Evolutionary conservation across 192 early-diverging fungal genomes (phyloP).

Genomic region (Coemansia sp.): DNA sequence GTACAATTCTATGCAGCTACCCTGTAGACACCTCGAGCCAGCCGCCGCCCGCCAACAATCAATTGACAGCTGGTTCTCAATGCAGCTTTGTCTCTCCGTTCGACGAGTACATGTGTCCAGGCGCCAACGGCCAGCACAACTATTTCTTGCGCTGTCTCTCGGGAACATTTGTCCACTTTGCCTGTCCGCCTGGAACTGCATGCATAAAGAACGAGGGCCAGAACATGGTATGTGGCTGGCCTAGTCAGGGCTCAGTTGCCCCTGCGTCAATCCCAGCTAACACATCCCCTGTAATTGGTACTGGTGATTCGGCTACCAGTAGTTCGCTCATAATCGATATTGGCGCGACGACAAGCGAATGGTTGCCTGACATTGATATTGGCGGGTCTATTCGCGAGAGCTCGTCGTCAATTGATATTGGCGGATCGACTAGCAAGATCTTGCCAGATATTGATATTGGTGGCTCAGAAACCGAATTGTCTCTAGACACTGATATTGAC

Average conservation of each 20-base stretch:
- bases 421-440: not conserved
- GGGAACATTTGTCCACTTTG: constrained; percentile 39
- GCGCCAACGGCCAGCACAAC: constrained; percentile 26
- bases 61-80: constrained; percentile 23
- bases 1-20: constrained; percentile 41
- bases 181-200: constrained; percentile 43
- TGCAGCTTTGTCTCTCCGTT: constrained; percentile 32
- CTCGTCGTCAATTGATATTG: not conserved
- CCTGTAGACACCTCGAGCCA: constrained; percentile 27
- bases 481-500: not conserved
- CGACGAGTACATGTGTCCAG: constrained; percentile 52
- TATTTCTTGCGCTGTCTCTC: constrained; percentile 47
- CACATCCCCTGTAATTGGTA: not conserved
- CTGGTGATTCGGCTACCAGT: not conserved
- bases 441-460: constrained; percentile 3
- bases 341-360: constrained; percentile 1
- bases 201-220: constrained; percentile 43
- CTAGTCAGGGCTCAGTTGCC: not conserved
- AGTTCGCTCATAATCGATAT: not conserved
- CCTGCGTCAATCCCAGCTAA: not conserved
- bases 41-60: constrained; percentile 17
- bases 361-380: constrained; percentile 2
- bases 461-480: not conserved
- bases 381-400: constrained; percentile 7
- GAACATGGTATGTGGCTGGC: constrained; percentile 41